Conservation (phyloP, 1,139 yeast genomes). For the Yamadazyma buinensis region DNA sequence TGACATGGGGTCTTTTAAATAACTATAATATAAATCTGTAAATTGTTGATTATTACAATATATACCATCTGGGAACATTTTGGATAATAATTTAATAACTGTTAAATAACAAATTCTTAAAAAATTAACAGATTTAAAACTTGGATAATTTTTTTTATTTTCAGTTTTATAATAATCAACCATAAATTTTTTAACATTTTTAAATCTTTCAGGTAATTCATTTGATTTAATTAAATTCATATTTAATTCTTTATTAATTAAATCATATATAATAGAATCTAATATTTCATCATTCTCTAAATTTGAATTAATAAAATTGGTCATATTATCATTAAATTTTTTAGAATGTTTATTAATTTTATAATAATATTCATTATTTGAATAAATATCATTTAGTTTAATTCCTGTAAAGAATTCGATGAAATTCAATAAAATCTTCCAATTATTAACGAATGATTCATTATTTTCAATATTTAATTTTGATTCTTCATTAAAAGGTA, state of each 20-base stretch:
- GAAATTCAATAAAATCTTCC: constrained; percentile 31
- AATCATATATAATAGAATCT: constrained; percentile 35
- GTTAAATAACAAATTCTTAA: constrained; percentile 37
- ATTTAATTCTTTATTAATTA: constrained; percentile 38
- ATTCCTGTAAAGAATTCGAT: constrained; percentile 26
- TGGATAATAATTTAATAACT: constrained; percentile 28
- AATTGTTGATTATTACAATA: constrained; percentile 39
- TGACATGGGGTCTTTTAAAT: constrained; percentile 41
- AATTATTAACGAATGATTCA: constrained; percentile 21
- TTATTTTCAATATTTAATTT: constrained; percentile 24
- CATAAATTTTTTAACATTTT: constrained; percentile 38
- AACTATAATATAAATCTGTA: constrained; percentile 26
- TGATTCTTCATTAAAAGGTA: constrained; percentile 32
- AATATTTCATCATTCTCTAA: constrained; percentile 33
- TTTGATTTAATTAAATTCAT: constrained; percentile 37
- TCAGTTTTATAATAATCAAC: constrained; percentile 34
- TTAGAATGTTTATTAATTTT: constrained; percentile 32
- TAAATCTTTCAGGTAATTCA: constrained; percentile 32
- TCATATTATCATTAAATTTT: constrained; percentile 26
- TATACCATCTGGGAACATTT: constrained; percentile 44
- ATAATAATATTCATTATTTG: constrained; percentile 32
- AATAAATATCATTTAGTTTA: constrained; percentile 30
- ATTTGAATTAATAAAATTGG: constrained; percentile 30
- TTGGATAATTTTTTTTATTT: constrained; percentile 38
- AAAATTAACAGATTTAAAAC: constrained; percentile 22